Conservation (phyloP, 2,329 filamentous ascomycete genomes). For the Clarireedia sp. region DNA sequence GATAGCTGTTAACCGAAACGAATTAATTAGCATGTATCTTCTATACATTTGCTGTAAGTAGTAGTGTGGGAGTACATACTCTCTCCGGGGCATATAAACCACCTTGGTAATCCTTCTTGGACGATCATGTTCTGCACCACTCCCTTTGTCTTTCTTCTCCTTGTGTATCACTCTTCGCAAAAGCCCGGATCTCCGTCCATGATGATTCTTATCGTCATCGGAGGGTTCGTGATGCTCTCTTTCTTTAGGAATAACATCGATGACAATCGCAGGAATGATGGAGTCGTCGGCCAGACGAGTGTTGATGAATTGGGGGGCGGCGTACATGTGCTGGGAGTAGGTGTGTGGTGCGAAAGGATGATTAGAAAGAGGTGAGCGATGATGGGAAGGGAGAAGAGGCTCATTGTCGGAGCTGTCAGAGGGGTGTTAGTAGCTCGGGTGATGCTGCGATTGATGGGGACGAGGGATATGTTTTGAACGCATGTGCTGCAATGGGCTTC, state of each 20-base stretch:
- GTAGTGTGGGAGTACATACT: constrained; percentile 6
- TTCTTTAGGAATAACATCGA: constrained; percentile 13
- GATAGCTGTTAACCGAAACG: constrained; percentile 10
- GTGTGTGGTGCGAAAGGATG: constrained; percentile 20
- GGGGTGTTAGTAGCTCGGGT: no score
- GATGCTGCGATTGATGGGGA: not conserved
- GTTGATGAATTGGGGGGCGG: constrained; percentile 21
- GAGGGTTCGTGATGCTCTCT: not conserved
- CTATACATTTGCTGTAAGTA: not conserved
- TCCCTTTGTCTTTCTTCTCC: constrained; percentile 13
- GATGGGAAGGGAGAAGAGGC: constrained; percentile 16
- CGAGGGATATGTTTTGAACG: not conserved
- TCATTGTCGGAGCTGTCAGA: constrained; percentile 20
- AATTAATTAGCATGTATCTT: not conserved
- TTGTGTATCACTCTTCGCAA: constrained; percentile 4
- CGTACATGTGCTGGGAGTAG: constrained; percentile 16
- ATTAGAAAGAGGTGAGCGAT: constrained; percentile 12
- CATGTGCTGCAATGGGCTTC: not conserved
- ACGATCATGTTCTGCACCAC: not conserved
- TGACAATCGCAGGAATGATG: constrained; percentile 27
- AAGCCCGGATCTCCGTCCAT: not conserved
- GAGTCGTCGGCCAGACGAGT: constrained; percentile 25
- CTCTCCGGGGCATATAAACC: constrained; percentile 27
- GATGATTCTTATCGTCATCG: not conserved
- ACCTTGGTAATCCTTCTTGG: constrained; percentile 20